Conservation (phyloP, 2,329 filamentous ascomycete species). For the Aspergillus pseudoterreus region DNA sequence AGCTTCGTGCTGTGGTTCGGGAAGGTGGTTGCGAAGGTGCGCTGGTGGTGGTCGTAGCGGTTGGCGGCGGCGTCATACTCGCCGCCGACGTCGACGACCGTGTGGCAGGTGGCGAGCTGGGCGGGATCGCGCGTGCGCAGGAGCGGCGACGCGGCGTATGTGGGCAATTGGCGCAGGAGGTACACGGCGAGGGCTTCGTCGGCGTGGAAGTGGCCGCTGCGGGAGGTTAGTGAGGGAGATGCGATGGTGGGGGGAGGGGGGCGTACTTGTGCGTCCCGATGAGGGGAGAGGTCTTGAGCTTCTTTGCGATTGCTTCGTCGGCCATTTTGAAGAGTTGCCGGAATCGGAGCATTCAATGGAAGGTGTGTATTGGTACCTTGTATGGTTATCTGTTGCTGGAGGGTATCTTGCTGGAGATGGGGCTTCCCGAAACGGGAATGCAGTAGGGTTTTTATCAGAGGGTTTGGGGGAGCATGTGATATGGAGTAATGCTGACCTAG, state of each 20-base stretch:
- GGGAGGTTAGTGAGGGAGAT: slow-evolving; percentile 9
- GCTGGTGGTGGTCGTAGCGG: slow-evolving; percentile 97
- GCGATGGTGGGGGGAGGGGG: slow-evolving; percentile 2
- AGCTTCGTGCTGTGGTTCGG: slow-evolving; percentile 82
- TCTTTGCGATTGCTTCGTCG: slow-evolving; percentile 68
- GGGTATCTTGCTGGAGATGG: neutral
- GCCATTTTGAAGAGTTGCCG: slow-evolving; percentile 57
- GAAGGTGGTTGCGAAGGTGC: slow-evolving; percentile 81
- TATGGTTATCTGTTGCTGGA: neutral
- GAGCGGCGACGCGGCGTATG: slow-evolving; percentile 70
- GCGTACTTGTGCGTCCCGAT: slow-evolving; percentile 88
- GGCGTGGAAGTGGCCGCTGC: slow-evolving; percentile 90
- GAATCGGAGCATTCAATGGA: slow-evolving; percentile 32
- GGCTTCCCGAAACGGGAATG: neutral
- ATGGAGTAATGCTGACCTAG: neutral
- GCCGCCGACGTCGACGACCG: slow-evolving; percentile 95
- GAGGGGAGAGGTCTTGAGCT: slow-evolving; percentile 70
- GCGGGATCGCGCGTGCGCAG: slow-evolving; percentile 84
- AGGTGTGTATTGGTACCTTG: slow-evolving; percentile 14
- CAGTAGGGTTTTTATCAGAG: slow-evolving; percentile 11
- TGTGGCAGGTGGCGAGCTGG: slow-evolving; percentile 77
- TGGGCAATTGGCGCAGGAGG: slow-evolving; percentile 84
- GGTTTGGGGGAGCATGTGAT: slow-evolving; percentile 11
- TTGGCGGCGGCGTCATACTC: slow-evolving; percentile 74
- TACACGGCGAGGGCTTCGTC: slow-evolving; percentile 96